Conservation (phyloP, 345 rosid genomes). For the Laguncularia racemosa region DNA sequence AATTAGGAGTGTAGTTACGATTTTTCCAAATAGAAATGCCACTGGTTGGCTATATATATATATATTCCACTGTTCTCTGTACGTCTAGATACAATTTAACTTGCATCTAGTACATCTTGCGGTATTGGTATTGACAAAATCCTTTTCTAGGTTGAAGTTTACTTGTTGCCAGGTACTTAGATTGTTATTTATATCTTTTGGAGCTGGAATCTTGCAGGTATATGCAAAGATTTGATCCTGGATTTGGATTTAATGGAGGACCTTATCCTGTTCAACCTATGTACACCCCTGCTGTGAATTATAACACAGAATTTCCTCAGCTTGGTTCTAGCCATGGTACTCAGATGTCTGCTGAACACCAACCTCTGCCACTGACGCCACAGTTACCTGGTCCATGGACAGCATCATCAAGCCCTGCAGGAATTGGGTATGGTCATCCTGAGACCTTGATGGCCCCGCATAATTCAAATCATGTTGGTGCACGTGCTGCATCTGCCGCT, state of each 20-base stretch:
- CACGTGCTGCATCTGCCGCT: conserved; percentile 40
- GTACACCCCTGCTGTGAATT: conserved; percentile 66
- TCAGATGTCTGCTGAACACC: conserved; percentile 58
- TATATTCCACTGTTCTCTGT: no score
- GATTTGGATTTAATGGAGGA: conserved; percentile 60
- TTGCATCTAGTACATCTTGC: no score
- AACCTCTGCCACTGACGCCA: conserved; percentile 42
- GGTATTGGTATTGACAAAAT: neutral
- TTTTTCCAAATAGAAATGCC: no score
- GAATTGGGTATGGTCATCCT: conserved; percentile 68
- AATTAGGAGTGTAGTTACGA: no score
- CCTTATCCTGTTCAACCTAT: conserved; percentile 58
- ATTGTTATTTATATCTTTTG: no score
- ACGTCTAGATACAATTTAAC: no score
- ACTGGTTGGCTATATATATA: no score
- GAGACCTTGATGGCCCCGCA: conserved; percentile 57
- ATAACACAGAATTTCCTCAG: conserved; percentile 83
- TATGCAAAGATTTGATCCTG: conserved; percentile 75
- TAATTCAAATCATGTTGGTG: conserved; percentile 52
- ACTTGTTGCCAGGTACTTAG: neutral
- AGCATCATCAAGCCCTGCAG: conserved; percentile 39
- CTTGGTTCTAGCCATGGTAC: conserved; percentile 55
- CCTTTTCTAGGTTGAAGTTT: neutral
- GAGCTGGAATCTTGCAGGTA: conserved; percentile 31
- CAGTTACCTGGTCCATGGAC: conserved; percentile 54